A percentile compares a stretch with the other conserved stretches of the same genome.
These are phyloP conservation scores for Diutina mesorugosa DNA, from an alignment of 1,139 yeast genomes.

Conservation along the genomic window DNA sequence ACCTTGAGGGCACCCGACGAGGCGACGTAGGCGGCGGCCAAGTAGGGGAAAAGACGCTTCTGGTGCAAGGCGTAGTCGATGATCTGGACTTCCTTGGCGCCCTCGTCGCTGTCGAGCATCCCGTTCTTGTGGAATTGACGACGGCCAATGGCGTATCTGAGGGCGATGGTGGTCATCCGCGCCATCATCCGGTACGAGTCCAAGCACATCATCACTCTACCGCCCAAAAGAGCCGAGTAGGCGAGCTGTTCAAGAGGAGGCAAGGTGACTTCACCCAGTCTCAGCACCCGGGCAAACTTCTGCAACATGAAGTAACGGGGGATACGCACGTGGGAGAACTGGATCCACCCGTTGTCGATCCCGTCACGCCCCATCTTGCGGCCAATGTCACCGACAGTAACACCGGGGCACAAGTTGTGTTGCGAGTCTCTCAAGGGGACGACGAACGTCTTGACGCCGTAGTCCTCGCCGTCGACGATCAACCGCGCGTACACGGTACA, in stretches of 20 bases:
- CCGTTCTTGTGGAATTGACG: constrained; percentile 45
- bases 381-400: constrained; percentile 83
- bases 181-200: constrained; percentile 78
- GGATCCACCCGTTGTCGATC: constrained; percentile 91
- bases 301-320: constrained; percentile 79
- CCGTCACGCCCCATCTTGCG: constrained; percentile 89
- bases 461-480: constrained; percentile 69
- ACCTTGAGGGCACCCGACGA: constrained; percentile 49
- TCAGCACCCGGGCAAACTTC: constrained; percentile 63
- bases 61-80: constrained; percentile 82
- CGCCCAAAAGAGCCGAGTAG: constrained; percentile 76
- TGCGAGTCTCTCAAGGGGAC: constrained; percentile 73
- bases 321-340: constrained; percentile 66
- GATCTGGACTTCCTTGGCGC: constrained; percentile 42
- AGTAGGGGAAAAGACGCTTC: constrained; percentile 67
- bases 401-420: constrained; percentile 65
- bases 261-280: constrained; percentile 53
- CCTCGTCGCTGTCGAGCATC: constrained; percentile 3
- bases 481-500: constrained; percentile 72
- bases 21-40: constrained; percentile 71
- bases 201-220: constrained; percentile 80
- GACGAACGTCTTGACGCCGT: constrained; percentile 83
- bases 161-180: constrained; percentile 70
- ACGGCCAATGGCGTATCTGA: constrained; percentile 82
- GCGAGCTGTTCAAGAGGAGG: constrained; percentile 83